Conservation (phyloP, 768 basidiomycete genomes). For the Russula olivacea region DNA sequence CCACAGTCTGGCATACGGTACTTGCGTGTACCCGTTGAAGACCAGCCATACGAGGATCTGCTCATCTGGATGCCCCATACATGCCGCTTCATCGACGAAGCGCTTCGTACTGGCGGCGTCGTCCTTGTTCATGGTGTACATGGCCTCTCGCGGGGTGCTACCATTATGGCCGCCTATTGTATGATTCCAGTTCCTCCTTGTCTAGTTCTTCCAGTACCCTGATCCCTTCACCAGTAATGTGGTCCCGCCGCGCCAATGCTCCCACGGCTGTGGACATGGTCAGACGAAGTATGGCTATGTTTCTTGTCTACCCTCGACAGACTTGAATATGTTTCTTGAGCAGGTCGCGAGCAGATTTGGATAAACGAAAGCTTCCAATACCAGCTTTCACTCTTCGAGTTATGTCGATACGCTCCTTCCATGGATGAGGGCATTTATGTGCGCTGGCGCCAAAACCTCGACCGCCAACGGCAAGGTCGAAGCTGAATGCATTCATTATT, state of each 20-base stretch:
- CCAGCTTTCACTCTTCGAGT: slow-evolving; percentile 25
- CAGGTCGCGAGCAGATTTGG: slow-evolving; percentile 26
- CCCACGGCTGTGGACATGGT: slow-evolving; percentile 21
- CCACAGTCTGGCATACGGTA: slow-evolving; percentile 64
- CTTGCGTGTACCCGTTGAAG: slow-evolving; percentile 48
- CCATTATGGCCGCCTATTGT: slow-evolving; percentile 27
- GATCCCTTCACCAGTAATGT: slow-evolving; percentile 21
- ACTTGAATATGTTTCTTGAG: neutral
- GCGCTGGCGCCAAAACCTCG: slow-evolving; percentile 23
- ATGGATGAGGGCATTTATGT: slow-evolving; percentile 24
- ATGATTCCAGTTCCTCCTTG: neutral
- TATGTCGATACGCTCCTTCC: slow-evolving; percentile 23
- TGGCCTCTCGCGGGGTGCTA: slow-evolving; percentile 25
- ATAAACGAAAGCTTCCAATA: slow-evolving; percentile 21
- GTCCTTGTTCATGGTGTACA: slow-evolving; percentile 27
- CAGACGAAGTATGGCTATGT: slow-evolving; percentile 20
- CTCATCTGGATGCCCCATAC: slow-evolving; percentile 26
- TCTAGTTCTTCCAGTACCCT: neutral
- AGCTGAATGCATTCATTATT: neutral
- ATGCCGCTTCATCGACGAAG: slow-evolving; percentile 27
- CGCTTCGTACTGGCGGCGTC: slow-evolving; percentile 24
- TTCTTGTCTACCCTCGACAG: neutral
- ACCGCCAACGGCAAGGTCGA: slow-evolving; percentile 3
- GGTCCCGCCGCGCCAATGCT: slow-evolving; percentile 19
- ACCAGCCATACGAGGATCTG: slow-evolving; percentile 22